A percentile compares a stretch with the other conserved stretches of the same genome.
Evolutionary conservation across 1,284 basidiomycete genomes (phyloP).

Genomic region (Naganishia sp.): DNA sequence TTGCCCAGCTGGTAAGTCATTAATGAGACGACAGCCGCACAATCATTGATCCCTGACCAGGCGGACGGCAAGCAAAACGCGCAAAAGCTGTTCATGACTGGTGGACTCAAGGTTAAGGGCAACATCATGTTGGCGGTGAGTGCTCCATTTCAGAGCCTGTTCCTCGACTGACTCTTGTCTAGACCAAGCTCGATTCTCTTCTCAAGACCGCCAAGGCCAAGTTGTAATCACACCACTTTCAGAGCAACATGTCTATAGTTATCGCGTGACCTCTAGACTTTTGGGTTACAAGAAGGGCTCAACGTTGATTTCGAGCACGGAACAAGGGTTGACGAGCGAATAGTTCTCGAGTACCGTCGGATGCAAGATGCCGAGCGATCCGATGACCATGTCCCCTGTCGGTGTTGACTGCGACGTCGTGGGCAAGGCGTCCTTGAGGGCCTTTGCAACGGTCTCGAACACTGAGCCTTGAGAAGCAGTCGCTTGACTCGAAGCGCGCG

Average conservation of each 20-base stretch:
- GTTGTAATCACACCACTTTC: conserved; percentile 6
- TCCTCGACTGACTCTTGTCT: not conserved
- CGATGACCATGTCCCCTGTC: conserved; percentile 67
- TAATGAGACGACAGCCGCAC: not conserved
- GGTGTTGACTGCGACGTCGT: conserved; percentile 32
- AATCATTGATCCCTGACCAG: not conserved
- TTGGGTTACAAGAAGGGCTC: conserved; percentile 79
- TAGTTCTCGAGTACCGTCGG: conserved; percentile 87
- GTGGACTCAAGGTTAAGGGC: conserved; percentile 63
- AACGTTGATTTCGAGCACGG: conserved; percentile 87
- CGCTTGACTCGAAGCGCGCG: conserved; percentile 55
- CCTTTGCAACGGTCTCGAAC: conserved; percentile 50
- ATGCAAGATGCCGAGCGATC: conserved; percentile 83
- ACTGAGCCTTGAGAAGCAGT: conserved; percentile 4
- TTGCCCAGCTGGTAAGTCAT: conserved; percentile 6
- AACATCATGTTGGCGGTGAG: conserved; percentile 57
- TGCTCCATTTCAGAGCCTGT: conserved; percentile 8
- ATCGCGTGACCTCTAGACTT: not conserved
- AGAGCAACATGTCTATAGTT: not conserved
- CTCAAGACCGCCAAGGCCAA: conserved; percentile 24
- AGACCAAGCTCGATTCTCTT: conserved; percentile 17
- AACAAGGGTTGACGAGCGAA: conserved; percentile 93
- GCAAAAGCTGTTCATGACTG: conserved; percentile 93
- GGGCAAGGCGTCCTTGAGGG: conserved; percentile 53
- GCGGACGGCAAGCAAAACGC: conserved; percentile 62